Percentiles rank a stretch among this genome's conserved stretches.
Conservation (phyloP, 495 filamentous ascomycete genomes). For the Schizothecium vesticola region DNA sequence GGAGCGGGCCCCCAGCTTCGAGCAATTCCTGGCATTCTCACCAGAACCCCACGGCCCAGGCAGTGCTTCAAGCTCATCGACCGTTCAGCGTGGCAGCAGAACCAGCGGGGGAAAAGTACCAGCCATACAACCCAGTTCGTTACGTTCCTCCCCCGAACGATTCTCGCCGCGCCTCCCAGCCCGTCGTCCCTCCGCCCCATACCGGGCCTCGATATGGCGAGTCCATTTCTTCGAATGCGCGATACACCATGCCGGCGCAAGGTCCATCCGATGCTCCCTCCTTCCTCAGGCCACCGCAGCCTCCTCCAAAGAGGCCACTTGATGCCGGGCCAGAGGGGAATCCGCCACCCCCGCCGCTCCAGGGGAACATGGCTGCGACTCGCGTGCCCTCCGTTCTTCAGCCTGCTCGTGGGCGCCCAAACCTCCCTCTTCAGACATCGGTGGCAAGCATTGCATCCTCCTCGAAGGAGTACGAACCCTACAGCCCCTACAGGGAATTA, state of each 20-base stretch:
- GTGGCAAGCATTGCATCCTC: slow-evolving; percentile 12
- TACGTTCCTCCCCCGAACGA: slow-evolving; percentile 9
- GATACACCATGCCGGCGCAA: slow-evolving; percentile 4
- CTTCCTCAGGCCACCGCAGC: slow-evolving; percentile 10
- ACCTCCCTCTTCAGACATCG: slow-evolving; percentile 8
- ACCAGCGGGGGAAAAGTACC: slow-evolving; percentile 17
- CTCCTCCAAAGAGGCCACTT: slow-evolving; percentile 7
- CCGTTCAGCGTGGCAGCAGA: not conserved
- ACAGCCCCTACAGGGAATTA: slow-evolving; percentile 16
- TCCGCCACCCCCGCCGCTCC: not conserved
- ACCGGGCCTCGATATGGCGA: not conserved
- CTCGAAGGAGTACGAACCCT: slow-evolving; percentile 12
- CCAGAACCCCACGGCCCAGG: not conserved
- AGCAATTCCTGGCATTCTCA: not conserved
- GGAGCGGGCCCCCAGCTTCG: not conserved
- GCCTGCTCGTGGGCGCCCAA: slow-evolving; percentile 29
- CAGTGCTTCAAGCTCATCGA: not conserved
- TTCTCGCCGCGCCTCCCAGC: slow-evolving; percentile 13
- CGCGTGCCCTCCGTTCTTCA: slow-evolving; percentile 31
- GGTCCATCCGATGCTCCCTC: slow-evolving; percentile 11
- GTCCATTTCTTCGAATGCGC: slow-evolving; percentile 2
- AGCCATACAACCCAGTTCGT: slow-evolving; percentile 31
- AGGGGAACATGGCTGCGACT: not conserved
- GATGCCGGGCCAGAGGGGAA: not conserved
- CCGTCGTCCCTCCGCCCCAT: not conserved